Base-by-base conservation (phyloP, 2,329 filamentous ascomycete species). In the Aspergillus sp. region DNA sequence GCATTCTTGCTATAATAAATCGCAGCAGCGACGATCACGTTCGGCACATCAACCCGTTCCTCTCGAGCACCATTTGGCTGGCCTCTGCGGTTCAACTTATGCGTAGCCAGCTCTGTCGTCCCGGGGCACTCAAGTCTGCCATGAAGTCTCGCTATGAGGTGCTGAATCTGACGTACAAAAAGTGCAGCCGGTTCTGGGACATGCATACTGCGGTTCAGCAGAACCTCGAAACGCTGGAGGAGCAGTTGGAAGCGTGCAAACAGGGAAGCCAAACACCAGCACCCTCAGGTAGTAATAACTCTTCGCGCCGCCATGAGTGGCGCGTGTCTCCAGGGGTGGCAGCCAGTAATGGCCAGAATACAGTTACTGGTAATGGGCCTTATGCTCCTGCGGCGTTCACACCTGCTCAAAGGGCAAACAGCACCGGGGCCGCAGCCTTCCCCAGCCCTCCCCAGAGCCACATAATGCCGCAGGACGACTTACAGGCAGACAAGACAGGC, bases 61-160 rank as follows among this genome's bases (percentile, higher is more conserved):
- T 72, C 19, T 58, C 62, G 14, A 73, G 65, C 61, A 72, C 70
- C 2, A 64, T 72, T 4, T 74, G 72, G 72, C 66, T 74, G 7
- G 69, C 68, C 0, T 65, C 68, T 0, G 70, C 70, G 0, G 66
- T 68, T 2, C 70, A 73, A 51, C 56, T 71, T 6, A 57, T 68
- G 17, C 61, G 59, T 12, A 65, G 64, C 31, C 31, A 49, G 11
- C 31, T 49, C 2, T 35, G 27, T 35, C n/a, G 17, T 4, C 9
- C 46, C 1, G n/a, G 14, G 17, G 31, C 46, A 6, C 27, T 21
- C 5, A 33, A 21, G 11, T 37, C n/a, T 9, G 33, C 64, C 12
- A 57, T 64, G 12, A 57, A 56, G 21, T 68, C 66, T 6, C 60
- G 65, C 12, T 63, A 60, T 45, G 62, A 68, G 12, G 57, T 68